A percentile compares a stretch with the other conserved stretches of the same genome.
Conservation (phyloP, 345 rosid species). For the Pistacia vera region DNA sequence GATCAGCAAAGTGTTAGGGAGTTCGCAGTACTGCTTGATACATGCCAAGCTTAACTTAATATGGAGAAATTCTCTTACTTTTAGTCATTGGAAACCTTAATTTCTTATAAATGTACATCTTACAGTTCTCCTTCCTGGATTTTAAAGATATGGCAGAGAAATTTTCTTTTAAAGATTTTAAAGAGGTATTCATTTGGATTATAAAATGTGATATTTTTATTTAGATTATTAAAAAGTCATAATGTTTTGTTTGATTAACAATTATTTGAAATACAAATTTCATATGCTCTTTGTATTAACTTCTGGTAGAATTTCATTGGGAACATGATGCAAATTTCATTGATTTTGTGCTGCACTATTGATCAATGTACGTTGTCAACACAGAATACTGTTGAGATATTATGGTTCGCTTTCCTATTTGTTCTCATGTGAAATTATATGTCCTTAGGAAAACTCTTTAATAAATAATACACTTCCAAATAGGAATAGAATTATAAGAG, state of each 20-base stretch:
- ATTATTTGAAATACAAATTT: neutral
- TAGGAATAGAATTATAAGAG: too few relatives aligned
- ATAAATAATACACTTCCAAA: too few relatives aligned
- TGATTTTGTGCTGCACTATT: neutral
- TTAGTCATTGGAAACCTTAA: neutral
- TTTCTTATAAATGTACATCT: conserved; percentile 2
- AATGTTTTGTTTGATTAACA: neutral
- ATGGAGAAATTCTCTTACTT: conserved; percentile 26
- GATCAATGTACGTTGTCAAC: conserved; percentile 3
- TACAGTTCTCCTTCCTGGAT: conserved; percentile 17
- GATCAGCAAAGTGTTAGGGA: conserved; percentile 79
- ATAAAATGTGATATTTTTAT: neutral
- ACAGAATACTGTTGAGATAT: neutral
- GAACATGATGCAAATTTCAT: neutral
- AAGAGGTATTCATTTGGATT: conserved; percentile 48
- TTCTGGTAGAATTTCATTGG: neutral
- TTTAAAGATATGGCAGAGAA: conserved; percentile 57
- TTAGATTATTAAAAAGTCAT: neutral
- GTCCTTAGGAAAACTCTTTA: too few relatives aligned
- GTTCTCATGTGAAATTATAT: too few relatives aligned
- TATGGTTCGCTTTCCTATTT: too few relatives aligned
- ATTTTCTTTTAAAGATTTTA: conserved; percentile 68
- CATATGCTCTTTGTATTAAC: neutral
- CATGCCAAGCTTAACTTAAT: conserved; percentile 43
- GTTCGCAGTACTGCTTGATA: conserved; percentile 66